Base-by-base conservation (phyloP, 176 grass and related monocot genomes). In the Olyra latifolia region DNA sequence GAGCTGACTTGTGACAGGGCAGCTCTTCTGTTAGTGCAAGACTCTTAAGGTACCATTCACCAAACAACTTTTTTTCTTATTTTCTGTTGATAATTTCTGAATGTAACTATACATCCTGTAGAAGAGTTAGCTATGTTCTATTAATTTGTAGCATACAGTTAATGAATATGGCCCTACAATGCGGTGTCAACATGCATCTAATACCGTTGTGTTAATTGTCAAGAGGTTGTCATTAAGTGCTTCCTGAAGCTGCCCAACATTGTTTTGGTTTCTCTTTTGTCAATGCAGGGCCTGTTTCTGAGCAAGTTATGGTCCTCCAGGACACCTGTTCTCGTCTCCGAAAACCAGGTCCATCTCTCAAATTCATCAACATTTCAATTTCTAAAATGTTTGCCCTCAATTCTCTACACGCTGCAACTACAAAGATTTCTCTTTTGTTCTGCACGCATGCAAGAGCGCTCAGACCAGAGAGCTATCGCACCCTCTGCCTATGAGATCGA, bases 141-240 rank as follows among this genome's bases (percentile, higher is more conserved):
- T n/a, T n/a, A 57, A 32, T 43, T 32, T 58, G 17, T 16, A 58
- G 32, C 39, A 7, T 8, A 3, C 24, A 82, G 24, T n/a, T n/a
- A 3, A n/a, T 50, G 3, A 52, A 53, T 52, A 53, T 52, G 8
- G 16, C 1, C 7, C 9, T 70, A 4, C 3, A 71, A 56, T 6
- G 62, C 22, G 12, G 28, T 62, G 54, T 73, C 75, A 81, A 15
- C 38, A 67, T 64, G 30, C 45, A 9, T 71, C 42, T 89, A 47
- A 81, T 62, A 16, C 3, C 42, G 8, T 55, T 11, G 35, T 87
- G 62, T 54, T 80, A 16, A 74, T 77, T 82, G 78, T 91, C 94
- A 92, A 94, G 87, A 98, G 95, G 95, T 92, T 53, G 95, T 98
- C 87, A 88, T 98, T n/a, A n/a, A n/a, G n/a, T n/a, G n/a, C n/a